Percentiles rank a stretch among this genome's conserved stretches.
Evolutionary conservation across 352 stramenopile genomes (phyloP).

Genomic region (Globisporangium polare): DNA sequence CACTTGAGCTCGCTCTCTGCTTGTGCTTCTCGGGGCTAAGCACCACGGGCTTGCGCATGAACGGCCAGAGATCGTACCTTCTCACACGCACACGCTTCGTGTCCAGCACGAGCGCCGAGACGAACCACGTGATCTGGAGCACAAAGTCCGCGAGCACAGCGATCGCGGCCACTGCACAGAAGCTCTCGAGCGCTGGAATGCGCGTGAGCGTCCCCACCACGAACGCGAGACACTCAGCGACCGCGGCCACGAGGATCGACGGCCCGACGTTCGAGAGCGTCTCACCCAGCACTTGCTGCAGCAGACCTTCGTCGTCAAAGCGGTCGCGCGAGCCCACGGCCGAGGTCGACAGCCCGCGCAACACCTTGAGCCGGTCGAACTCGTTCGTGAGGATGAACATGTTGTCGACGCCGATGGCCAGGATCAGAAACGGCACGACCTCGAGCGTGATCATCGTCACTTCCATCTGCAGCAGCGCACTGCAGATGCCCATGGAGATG

Average conservation of each 20-base stretch:
- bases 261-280: conserved; percentile 80
- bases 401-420: conserved; percentile 91
- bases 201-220: conserved; percentile 74
- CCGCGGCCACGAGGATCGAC: conserved; percentile 81
- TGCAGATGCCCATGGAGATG: conserved; percentile 68
- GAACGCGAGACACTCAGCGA: conserved; percentile 82
- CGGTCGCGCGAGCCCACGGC: conserved; percentile 23
- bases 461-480: conserved; percentile 57
- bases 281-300: conserved; percentile 69
- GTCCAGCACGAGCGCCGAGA: conserved; percentile 75
- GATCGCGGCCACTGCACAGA: conserved; percentile 81
- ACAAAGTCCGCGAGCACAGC: conserved; percentile 77
- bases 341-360: conserved; percentile 38
- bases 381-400: conserved; percentile 92
- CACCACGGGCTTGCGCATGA: conserved; percentile 46
- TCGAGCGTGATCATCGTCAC: conserved; percentile 92
- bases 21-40: conserved; percentile 32
- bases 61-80: conserved; percentile 72
- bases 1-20: conserved; percentile 8
- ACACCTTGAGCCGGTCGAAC: conserved; percentile 56
- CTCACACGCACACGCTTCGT: conserved; percentile 55
- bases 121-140: conserved; percentile 88
- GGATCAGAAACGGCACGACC: conserved; percentile 89
- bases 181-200: conserved; percentile 86
- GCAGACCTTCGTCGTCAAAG: conserved; percentile 35